Base-by-base conservation (phyloP, 1,284 basidiomycete genomes). In the Inonotus hispidus region DNA sequence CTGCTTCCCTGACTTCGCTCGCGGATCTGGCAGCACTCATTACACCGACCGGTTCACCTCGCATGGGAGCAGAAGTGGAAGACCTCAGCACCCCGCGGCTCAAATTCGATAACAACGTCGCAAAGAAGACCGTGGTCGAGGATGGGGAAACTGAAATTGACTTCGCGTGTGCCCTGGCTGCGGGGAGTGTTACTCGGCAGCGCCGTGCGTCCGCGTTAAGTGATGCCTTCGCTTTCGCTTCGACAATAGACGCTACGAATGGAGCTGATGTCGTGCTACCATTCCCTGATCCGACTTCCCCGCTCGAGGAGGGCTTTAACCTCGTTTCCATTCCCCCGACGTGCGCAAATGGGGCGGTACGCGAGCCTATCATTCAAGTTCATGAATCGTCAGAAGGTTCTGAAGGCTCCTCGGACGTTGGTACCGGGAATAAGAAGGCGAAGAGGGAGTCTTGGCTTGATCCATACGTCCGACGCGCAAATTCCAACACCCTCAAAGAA, bases 361-460 rank as follows among this genome's bases (percentile, higher is more conserved):
- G 21, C n/a, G 50, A 35, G 27, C 23, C 52, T 27, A 37, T 38
- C 8, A 7, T 19, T 21, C 29, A 58, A 7, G 13, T n/a, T 6
- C 57, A 53, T 10, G 57, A 50, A 46, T 71, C 72, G 21, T 63
- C 64, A 0, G 70, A 74, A 11, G 72, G 77, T 11, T 49, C 46
- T 13, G 21, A 29, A 25, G 29, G 50, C 3, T 19, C 16, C 16
- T 1, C 41, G n/a, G n/a, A n/a, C 4, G 41, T 16, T 43, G 41
- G 16, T n/a, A 6, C 6, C n/a, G 41, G 1, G 41, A 16, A 21
- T 7, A 43, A 21, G 19, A 43, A 43, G 13, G 41, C 41, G 16
- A 43, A 43, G 7, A 2, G 38, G 3, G 77, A 76, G 69, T 74
- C 1, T 70, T 75, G 74, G 76, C 61, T 77, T 21, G 74, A 73